Conservation (phyloP, 2,329 filamentous ascomycete genomes). For the Fusarium piperis region DNA sequence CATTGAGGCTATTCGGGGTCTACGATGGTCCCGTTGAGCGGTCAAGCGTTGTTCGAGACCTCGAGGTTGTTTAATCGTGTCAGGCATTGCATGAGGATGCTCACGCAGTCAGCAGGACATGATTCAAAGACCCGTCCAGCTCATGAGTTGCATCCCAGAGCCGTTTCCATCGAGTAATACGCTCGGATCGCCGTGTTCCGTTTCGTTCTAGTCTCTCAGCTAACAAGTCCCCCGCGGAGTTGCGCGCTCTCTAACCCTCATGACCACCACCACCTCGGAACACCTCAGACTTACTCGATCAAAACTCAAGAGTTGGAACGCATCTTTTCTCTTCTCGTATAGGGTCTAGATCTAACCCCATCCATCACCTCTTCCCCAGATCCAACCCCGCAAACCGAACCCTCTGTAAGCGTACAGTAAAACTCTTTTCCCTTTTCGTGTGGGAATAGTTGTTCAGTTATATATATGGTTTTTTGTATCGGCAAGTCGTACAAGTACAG, state of each 20-base stretch:
- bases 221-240: conserved; percentile 7
- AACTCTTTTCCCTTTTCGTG: background rate
- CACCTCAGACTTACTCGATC: conserved; percentile 23
- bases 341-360: conserved; percentile 18
- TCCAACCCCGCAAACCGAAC: background rate
- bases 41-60: background rate
- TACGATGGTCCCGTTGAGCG: background rate
- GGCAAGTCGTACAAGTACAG: conserved; percentile 20
- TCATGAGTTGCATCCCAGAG: background rate
- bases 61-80: background rate
- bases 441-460: background rate
- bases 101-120: conserved; percentile 3
- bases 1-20: conserved; percentile 13
- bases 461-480: conserved; percentile 16
- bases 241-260: background rate
- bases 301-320: conserved; percentile 17
- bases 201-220: conserved; percentile 3
- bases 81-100: background rate
- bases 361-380: background rate
- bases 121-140: background rate
- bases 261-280: background rate
- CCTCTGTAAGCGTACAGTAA: background rate
- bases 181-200: background rate
- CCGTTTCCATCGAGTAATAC: conserved; percentile 33
- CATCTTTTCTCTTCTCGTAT: background rate